Conservation (phyloP, 2,329 filamentous ascomycete species). For the Thermothelomyces thermophilus region DNA sequence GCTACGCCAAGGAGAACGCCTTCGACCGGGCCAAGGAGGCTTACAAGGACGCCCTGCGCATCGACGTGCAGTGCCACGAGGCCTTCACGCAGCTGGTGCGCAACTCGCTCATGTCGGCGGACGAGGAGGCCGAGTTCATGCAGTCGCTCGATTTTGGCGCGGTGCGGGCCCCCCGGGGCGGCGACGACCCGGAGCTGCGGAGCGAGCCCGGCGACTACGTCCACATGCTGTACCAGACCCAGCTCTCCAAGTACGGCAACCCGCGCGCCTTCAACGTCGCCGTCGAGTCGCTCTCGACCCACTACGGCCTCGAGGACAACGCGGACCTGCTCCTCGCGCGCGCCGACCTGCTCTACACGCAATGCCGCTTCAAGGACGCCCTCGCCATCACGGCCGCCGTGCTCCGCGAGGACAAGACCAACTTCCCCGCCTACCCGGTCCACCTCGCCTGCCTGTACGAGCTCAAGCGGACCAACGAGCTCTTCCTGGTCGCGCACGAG, state of each 20-base stretch:
- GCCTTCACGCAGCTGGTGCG: constrained; percentile 97
- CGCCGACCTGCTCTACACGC: constrained; percentile 87
- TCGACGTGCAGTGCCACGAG: constrained; percentile 97
- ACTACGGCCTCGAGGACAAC: constrained; percentile 82
- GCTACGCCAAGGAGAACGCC: constrained; percentile 93
- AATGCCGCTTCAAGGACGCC: constrained; percentile 87
- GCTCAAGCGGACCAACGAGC: constrained; percentile 74
- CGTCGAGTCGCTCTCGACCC: constrained; percentile 84
- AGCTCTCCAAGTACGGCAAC: constrained; percentile 90
- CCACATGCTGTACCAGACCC: constrained; percentile 91
- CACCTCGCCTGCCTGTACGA: constrained; percentile 90
- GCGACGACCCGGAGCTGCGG: constrained; percentile 47
- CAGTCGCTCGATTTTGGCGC: constrained; percentile 86
- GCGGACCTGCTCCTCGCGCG: constrained; percentile 84
- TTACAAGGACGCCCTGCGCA: constrained; percentile 94
- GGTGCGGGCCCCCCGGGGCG: constrained; percentile 50
- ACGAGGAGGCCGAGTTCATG: constrained; percentile 85
- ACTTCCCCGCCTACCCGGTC: constrained; percentile 81
- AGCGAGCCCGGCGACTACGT: constrained; percentile 83
- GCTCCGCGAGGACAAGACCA: constrained; percentile 77
- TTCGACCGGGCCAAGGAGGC: constrained; percentile 97
- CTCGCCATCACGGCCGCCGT: constrained; percentile 78
- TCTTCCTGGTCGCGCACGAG: constrained; percentile 89
- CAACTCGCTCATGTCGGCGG: constrained; percentile 83
- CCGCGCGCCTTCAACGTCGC: constrained; percentile 75